Evolutionary conservation across 1,284 basidiomycete species (phyloP).

Genomic region (Apiotrichum akiyoshidainum): DNA sequence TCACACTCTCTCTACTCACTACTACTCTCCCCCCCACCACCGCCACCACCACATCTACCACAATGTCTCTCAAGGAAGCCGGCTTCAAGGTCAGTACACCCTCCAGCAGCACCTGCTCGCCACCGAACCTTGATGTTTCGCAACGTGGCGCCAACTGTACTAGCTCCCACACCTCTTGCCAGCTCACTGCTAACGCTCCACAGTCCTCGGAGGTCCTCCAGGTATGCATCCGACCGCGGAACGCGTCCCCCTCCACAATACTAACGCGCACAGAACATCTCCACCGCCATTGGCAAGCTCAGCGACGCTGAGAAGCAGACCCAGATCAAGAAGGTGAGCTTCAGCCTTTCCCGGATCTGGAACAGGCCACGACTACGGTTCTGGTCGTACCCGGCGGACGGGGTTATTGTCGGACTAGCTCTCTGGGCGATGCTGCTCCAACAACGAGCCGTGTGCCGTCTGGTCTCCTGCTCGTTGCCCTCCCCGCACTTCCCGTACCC

Average conservation of each 20-base stretch:
- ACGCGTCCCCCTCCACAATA: background rate
- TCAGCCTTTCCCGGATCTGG: no score
- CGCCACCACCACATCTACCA: background rate
- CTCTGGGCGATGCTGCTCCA: no score
- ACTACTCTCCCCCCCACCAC: background rate
- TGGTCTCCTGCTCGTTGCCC: background rate
- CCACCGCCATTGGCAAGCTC: constrained; percentile 62
- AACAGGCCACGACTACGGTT: no score
- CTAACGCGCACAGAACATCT: constrained; percentile 52
- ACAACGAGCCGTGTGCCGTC: no score
- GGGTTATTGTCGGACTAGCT: no score
- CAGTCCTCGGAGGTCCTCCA: background rate
- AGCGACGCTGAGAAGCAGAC: constrained; percentile 70
- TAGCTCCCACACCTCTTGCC: no score
- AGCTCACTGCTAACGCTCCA: background rate
- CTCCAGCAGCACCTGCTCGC: background rate
- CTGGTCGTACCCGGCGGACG: no score
- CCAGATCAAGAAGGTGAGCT: constrained; percentile 77
- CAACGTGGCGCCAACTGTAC: background rate
- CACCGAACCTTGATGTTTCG: background rate
- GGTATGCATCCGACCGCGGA: background rate
- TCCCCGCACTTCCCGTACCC: no score
- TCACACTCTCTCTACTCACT: background rate
- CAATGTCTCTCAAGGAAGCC: constrained; percentile 40
- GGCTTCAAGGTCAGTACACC: constrained; percentile 46